Conservation (phyloP, 1,139 yeast species). For the Cylindricascospora bacillispora region DNA sequence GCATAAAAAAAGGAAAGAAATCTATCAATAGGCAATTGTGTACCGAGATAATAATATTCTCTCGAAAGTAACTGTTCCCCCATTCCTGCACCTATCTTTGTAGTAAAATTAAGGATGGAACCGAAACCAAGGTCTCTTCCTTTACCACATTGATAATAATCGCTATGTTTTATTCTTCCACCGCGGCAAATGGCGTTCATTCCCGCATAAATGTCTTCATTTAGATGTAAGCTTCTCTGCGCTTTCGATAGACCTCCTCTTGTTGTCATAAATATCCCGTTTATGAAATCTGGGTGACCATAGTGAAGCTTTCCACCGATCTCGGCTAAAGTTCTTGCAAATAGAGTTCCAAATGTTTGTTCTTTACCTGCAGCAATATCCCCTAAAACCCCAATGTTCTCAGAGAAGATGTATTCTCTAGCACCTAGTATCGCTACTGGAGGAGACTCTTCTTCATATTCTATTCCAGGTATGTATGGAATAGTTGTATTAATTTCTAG, state of each 20-base stretch:
- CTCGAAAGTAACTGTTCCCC: conserved; percentile 81
- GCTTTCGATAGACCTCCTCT: conserved; percentile 88
- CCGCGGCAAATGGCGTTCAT: conserved; percentile 74
- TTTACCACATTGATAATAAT: conserved; percentile 82
- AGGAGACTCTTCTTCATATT: conserved; percentile 24
- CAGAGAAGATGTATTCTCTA: conserved; percentile 78
- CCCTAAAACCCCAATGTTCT: conserved; percentile 73
- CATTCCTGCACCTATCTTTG: conserved; percentile 92
- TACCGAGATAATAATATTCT: conserved; percentile 74
- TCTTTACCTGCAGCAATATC: conserved; percentile 92
- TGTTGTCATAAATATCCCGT: conserved; percentile 77
- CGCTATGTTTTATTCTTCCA: conserved; percentile 79
- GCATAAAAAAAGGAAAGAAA: conserved; percentile 81
- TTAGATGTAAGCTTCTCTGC: conserved; percentile 71
- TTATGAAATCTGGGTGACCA: conserved; percentile 85
- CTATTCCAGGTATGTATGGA: conserved; percentile 38
- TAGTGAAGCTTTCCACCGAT: conserved; percentile 83
- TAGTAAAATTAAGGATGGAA: conserved; percentile 70
- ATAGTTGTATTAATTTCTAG: conserved; percentile 25
- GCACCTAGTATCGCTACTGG: conserved; percentile 86
- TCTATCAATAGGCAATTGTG: conserved; percentile 64
- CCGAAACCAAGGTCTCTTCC: conserved; percentile 85
- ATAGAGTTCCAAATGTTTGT: conserved; percentile 83
- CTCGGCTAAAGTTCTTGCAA: conserved; percentile 74
- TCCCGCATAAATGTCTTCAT: conserved; percentile 88